phyloP scores from a whole-genome alignment of 2,329 filamentous ascomycete genomes.

The Verticillium tricorpus region DNA sequence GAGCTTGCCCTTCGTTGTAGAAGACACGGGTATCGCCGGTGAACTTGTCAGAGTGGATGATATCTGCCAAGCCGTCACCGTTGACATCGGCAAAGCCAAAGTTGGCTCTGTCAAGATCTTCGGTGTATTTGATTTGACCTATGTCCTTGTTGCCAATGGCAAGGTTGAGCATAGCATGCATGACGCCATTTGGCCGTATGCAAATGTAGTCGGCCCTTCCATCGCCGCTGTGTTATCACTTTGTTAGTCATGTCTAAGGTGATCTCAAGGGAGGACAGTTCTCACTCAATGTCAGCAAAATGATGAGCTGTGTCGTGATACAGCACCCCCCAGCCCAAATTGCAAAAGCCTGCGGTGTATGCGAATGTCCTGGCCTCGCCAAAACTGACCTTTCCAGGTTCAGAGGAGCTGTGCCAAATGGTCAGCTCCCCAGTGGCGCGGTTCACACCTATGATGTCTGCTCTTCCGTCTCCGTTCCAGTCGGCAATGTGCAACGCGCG shows the following conservation, averaged over 20 bases:
- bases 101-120: slow-evolving; percentile 27
- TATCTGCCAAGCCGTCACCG: slow-evolving; percentile 9
- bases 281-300: slow-evolving; percentile 24
- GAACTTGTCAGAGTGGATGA: slow-evolving; percentile 7
- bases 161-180: slow-evolving; percentile 5
- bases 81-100: slow-evolving; percentile 33
- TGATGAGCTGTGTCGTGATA: slow-evolving; percentile 21
- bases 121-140: slow-evolving; percentile 22
- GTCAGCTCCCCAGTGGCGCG: not conserved
- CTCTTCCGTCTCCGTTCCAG: slow-evolving; percentile 3
- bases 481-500: slow-evolving; percentile 4
- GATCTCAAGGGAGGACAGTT: not conserved
- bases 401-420: not conserved
- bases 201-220: slow-evolving; percentile 26
- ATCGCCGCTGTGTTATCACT: slow-evolving; percentile 13
- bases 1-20: not conserved
- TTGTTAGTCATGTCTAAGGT: not conserved
- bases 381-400: not conserved
- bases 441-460: slow-evolving; percentile 1
- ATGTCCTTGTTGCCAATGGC: slow-evolving; percentile 10
- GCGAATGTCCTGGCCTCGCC: not conserved
- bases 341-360: slow-evolving; percentile 11
- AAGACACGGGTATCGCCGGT: slow-evolving; percentile 3
- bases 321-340: slow-evolving; percentile 17
- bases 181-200: slow-evolving; percentile 20